Base-by-base conservation (phyloP, 257 asterid species). In the Rhazya stricta region DNA sequence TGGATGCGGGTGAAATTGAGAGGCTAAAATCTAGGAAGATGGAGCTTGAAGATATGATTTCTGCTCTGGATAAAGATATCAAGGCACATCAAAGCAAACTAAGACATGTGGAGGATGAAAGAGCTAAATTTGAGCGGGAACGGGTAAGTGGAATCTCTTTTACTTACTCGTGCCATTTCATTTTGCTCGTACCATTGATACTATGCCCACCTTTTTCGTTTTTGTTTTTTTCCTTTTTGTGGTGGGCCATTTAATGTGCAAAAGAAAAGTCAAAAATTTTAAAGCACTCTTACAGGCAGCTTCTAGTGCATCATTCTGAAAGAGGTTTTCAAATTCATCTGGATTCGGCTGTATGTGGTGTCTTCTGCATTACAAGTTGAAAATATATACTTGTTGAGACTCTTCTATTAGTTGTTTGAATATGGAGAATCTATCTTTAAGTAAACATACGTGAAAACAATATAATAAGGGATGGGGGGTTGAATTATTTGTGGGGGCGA, bases 1-100 rank as follows among this genome's bases (percentile, higher is more conserved):
- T 79, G 78, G 97, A 92, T 70, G 88, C 81, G 67, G 90, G 87
- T 61, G 98, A 92, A 87, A 82, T 92, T 75, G 93, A 92, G 63
- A 66, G 71, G 39, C 75, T 76, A 50, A 88, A 79, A 78, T 68
- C 82, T 42, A 85, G 76, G 78, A 87, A 78, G 79, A 60, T 21
- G 30, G 90, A 82, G 81, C 77, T 84, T 78, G 88, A 88, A 60
- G 87, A 81, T 54, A 36, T 69, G 63, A 80, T 88, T 71, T 81
- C 83, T 63, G 27, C 66, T 37, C 71, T 83, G 43, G 89, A 83
- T 34, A 78, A 80, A 60, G 67, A 83, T 76, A 66, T 92, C 72
- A 86, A 67, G 79, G 82, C 80, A 54, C 85, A 89, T 79, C 93
- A 85, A 78, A 80, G 81, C 74, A 85, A 89, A 63, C 72, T 85